Evolutionary conservation across 495 filamentous ascomycete genomes (phyloP).

Genomic region (Hyphodiscus hymeniophilus): DNA sequence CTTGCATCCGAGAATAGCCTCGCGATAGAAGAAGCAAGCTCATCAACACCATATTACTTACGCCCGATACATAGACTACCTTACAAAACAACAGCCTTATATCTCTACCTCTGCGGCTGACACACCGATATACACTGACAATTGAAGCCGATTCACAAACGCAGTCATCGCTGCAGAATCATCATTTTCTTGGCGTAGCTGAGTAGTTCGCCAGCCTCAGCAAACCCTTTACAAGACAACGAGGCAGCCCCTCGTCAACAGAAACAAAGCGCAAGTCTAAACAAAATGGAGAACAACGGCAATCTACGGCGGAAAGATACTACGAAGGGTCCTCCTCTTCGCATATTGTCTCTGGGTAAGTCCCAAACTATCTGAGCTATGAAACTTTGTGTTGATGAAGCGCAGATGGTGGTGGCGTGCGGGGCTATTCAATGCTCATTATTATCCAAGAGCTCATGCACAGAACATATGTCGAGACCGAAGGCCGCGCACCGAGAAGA

Average conservation of each 20-base stretch:
- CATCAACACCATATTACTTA: neutral
- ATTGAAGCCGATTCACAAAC: slow-evolving; percentile 2
- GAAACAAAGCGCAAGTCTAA: neutral
- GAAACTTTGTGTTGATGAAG: slow-evolving; percentile 3
- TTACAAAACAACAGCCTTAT: neutral
- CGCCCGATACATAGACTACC: neutral
- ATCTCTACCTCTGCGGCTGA: slow-evolving; percentile 3
- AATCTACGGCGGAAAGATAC: slow-evolving; percentile 74
- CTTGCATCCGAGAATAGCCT: neutral
- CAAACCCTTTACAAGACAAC: slow-evolving; percentile 1
- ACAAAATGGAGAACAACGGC: slow-evolving; percentile 13
- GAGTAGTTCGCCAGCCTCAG: slow-evolving; percentile 13
- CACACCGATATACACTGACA: neutral
- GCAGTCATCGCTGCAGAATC: slow-evolving; percentile 20
- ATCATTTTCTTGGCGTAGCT: slow-evolving; percentile 17
- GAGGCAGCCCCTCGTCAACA: neutral
- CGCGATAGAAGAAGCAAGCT: neutral
- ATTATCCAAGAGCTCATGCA: slow-evolving; percentile 96
- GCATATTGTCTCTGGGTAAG: slow-evolving; percentile 85
- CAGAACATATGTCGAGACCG: slow-evolving; percentile 75
- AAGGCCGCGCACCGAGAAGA: slow-evolving; percentile 73
- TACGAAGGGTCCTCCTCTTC: slow-evolving; percentile 85
- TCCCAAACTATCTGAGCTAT: neutral
- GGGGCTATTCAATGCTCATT: slow-evolving; percentile 94
- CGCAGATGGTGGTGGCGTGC: slow-evolving; percentile 83